Percentiles rank a stretch among this genome's conserved stretches.
Evolutionary conservation across 2,329 filamentous ascomycete species (phyloP).

Genomic region (Aureobasidium uvarum): DNA sequence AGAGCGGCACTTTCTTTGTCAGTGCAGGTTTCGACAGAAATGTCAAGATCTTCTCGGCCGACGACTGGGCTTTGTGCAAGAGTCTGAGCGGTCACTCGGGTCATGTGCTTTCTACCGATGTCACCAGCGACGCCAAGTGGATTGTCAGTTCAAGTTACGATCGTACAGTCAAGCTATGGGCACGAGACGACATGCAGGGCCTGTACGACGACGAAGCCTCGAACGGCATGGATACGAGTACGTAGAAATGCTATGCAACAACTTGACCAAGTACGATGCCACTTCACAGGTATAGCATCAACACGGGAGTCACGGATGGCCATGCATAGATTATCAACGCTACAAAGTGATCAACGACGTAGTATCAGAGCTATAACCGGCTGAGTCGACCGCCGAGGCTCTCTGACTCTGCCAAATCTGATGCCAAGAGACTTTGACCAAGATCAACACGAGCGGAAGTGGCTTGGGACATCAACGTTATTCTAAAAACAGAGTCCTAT

Average conservation of each 20-base stretch:
- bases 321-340: not conserved
- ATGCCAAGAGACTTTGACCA: conserved; percentile 5
- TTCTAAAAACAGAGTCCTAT: conserved; percentile 17
- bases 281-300: not conserved
- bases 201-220: conserved; percentile 30
- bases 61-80: conserved; percentile 91
- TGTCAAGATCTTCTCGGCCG: conserved; percentile 92
- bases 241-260: conserved; percentile 10
- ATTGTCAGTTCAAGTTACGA: conserved; percentile 95
- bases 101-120: conserved; percentile 86
- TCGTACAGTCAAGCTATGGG: conserved; percentile 94
- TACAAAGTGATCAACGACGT: not conserved
- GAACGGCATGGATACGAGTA: conserved; percentile 14
- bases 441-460: conserved; percentile 21
- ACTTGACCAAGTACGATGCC: not conserved
- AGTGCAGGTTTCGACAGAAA: conserved; percentile 90
- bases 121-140: conserved; percentile 82
- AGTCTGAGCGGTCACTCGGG: conserved; percentile 86
- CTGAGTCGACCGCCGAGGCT: not conserved
- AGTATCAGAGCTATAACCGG: not conserved
- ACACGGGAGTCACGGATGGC: not conserved
- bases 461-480: conserved; percentile 8
- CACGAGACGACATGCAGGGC: conserved; percentile 69
- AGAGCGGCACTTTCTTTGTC: conserved; percentile 87
- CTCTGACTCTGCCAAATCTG: not conserved